Conservation (phyloP, 768 basidiomycete genomes). For the Infundibulicybe gibba region DNA sequence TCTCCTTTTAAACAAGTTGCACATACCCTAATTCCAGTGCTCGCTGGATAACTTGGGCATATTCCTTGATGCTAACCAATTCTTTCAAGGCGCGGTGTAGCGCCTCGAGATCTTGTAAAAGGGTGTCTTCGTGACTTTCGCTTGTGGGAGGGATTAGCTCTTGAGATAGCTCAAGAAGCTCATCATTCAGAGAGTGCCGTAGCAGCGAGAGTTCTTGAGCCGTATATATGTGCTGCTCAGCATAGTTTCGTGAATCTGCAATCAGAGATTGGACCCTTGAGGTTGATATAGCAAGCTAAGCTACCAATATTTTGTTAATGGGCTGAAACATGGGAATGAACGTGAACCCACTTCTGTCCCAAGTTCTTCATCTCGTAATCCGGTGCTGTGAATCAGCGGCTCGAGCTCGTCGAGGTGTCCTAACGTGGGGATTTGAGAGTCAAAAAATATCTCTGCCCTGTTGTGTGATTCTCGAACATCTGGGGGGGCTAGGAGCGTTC, state of each 20-base stretch:
- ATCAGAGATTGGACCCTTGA: constrained; percentile 43
- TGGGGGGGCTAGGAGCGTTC: constrained; percentile 46
- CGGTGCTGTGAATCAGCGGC: constrained; percentile 36
- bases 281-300: constrained; percentile 57
- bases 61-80: constrained; percentile 70
- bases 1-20: too few relatives aligned
- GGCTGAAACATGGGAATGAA: constrained; percentile 7
- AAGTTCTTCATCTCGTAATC: constrained; percentile 34
- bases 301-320: constrained; percentile 39
- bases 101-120: constrained; percentile 81
- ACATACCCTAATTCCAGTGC: constrained; percentile 70
- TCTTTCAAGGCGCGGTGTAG: constrained; percentile 76
- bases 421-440: constrained; percentile 42
- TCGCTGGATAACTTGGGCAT: constrained; percentile 71
- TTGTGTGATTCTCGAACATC: constrained; percentile 28
- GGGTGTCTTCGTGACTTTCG: constrained; percentile 47
- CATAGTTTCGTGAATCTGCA: constrained; percentile 40
- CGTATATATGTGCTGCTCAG: constrained; percentile 48
- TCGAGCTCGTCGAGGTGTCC: constrained; percentile 50
- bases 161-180: constrained; percentile 62
- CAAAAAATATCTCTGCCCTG: constrained; percentile 34
- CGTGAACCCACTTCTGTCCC: constrained; percentile 39
- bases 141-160: constrained; percentile 60
- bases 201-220: constrained; percentile 76
- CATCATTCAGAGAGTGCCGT: constrained; percentile 75